These are phyloP conservation scores for Stachybotrys elegans DNA, from an alignment of 2,329 filamentous ascomycete genomes.

Conservation along the genomic window DNA sequence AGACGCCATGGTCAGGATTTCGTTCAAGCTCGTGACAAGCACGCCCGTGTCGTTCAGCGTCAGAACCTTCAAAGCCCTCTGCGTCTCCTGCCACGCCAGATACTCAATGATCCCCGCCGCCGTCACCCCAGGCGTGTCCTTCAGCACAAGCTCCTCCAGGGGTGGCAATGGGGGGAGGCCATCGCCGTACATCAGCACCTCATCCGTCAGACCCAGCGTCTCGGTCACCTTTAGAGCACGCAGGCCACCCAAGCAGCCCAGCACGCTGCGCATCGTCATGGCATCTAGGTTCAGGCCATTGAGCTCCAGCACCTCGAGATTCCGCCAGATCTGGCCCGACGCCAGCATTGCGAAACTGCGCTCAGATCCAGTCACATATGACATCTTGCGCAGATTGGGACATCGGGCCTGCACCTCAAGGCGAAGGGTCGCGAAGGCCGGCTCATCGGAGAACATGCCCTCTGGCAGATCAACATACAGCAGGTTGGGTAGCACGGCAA, in stretches of 20 bases:
- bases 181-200: slow-evolving; percentile 63
- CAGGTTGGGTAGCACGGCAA: slow-evolving; percentile 79
- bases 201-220: slow-evolving; percentile 67
- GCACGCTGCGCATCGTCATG: slow-evolving; percentile 62
- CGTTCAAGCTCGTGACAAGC: slow-evolving; percentile 54
- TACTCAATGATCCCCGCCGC: slow-evolving; percentile 65
- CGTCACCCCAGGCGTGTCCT: slow-evolving; percentile 67
- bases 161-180: slow-evolving; percentile 69
- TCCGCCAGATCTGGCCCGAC: slow-evolving; percentile 60
- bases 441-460: slow-evolving; percentile 78
- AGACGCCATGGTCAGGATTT: slow-evolving; percentile 53
- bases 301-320: slow-evolving; percentile 69
- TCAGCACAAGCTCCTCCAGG: slow-evolving; percentile 67
- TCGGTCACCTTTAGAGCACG: slow-evolving; percentile 71
- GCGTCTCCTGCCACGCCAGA: slow-evolving; percentile 56
- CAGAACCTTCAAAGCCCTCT: slow-evolving; percentile 59
- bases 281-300: slow-evolving; percentile 65
- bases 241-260: slow-evolving; percentile 62
- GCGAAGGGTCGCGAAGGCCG: slow-evolving; percentile 67
- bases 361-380: slow-evolving; percentile 74
- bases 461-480: slow-evolving; percentile 88
- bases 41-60: slow-evolving; percentile 70
- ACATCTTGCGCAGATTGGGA: slow-evolving; percentile 83
- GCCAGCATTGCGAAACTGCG: slow-evolving; percentile 67
- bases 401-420: slow-evolving; percentile 82